These are phyloP conservation scores for Tuber magnatum DNA, from an alignment of 495 filamentous ascomycete species.

Conservation along the genomic window DNA sequence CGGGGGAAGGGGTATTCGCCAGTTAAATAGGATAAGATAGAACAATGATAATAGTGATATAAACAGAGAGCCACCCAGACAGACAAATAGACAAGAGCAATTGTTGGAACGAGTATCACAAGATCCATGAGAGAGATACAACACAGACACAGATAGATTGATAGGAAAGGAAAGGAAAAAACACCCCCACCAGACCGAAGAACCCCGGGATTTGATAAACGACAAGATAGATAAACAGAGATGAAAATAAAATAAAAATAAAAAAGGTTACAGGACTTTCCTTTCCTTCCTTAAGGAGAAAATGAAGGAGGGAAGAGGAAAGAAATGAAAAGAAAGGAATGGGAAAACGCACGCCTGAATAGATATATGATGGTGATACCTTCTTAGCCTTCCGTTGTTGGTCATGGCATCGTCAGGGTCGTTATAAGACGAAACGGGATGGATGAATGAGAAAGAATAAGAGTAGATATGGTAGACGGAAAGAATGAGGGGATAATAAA, in stretches of 20 bases:
- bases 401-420: constrained; percentile 28
- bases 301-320: constrained; percentile 24
- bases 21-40: constrained; percentile 18
- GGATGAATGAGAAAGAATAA: not conserved
- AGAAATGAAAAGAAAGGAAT: constrained; percentile 23
- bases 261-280: not conserved
- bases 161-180: constrained; percentile 25
- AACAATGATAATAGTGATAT: constrained; percentile 25
- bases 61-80: constrained; percentile 11
- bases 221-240: constrained; percentile 19
- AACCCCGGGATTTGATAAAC: constrained; percentile 19
- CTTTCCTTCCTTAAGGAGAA: constrained; percentile 7
- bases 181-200: constrained; percentile 36
- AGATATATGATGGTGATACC: constrained; percentile 12
- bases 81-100: not conserved
- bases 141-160: constrained; percentile 20
- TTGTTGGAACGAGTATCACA: not conserved
- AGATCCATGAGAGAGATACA: not conserved
- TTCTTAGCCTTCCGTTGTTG: constrained; percentile 8
- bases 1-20: constrained; percentile 25
- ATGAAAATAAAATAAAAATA: not conserved
- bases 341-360: constrained; percentile 20
- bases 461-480: not conserved
- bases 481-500: constrained; percentile 5
- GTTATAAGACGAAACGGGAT: constrained; percentile 9